Base-by-base conservation (phyloP, 2,329 filamentous ascomycete species). In the Aspergillus chevalieri region DNA sequence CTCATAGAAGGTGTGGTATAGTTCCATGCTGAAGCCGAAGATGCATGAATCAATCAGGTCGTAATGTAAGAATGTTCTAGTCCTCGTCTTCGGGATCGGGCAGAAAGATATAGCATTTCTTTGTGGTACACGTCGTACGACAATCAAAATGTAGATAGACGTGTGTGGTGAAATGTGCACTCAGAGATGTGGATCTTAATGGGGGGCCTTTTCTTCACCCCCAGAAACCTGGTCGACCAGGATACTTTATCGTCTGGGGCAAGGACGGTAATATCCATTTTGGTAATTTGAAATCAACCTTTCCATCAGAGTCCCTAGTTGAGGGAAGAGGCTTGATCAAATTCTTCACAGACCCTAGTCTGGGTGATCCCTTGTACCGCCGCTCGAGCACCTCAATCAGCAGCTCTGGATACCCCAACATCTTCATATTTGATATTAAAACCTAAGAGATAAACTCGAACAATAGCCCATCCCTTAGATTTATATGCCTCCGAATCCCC, bases 401-500 rank as follows among this genome's bases (percentile, higher is more conserved):
- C 39, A 82, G 70, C 3, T 51, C 55, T 2, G 78, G 76, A 12
- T 82, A 65, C 4, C 79, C 78, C 30, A 83, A 69, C 26, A 60
- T 65, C 2, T 65, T 52, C 19, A 83, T 72, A 49, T 76, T 78
- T 0, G 81, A 81, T 2, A 78, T 57, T 5, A 84, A 69, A 3
- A 83, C 79, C 57, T 82, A 75, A 2, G 65, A 52, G 8, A 80
- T 65, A 56, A 83, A 83, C 44, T 84, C 81, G 57, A 72, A 74
- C 2, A 77, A 79, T 6, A n/a, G n/a, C n/a, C n/a, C 76, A 28
- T 68, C 72, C 1, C 75, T 75, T 2, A 79, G 76, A 55, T 83
- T 83, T 0, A 81, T 84, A 6, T 81, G 81, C 5, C 81, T 81
- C 7, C 67, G 75, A 33, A 84, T 73, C 2, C 61, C 70, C 7